Base-by-base conservation (phyloP, 352 stramenopile genomes). In the Pythium coloratum region DNA sequence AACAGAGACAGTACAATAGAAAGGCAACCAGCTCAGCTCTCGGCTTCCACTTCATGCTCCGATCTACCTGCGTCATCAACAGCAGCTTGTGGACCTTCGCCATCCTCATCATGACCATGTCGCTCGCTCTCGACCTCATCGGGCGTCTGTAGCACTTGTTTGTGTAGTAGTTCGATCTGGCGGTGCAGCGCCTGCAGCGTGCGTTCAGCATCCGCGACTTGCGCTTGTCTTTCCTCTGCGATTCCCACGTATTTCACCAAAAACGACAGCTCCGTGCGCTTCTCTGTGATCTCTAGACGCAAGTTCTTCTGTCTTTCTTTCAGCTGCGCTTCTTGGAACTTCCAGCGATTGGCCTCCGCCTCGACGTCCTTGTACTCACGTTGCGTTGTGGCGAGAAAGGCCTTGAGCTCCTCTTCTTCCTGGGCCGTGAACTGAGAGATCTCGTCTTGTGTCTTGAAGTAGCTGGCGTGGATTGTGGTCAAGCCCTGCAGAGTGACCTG, bases 281-380 rank as follows among this genome's bases (percentile, higher is more conserved):
- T 67, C 26, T 68, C 32, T 5, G 67, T 62, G 72, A 87, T 82
- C 33, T 86, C 71, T 3, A 51, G 42, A 20, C 78, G 75, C 26
- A 91, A 53, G 40, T 75, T 64, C 55, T 89, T 89, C 59, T 88
- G 80, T 6, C 62, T 66, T 50, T 88, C 76, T 28, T 76, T 80
- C 33, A 86, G 71, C 57, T 76, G 67, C 9, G 82, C 72, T 38
- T 90, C 82, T 14, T 62, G 30, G 60, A 82, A 71, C 60, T 82
- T 84, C 58, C 76, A 69, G 30, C 58, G 58, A 40, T 73, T 62
- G 1, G 78, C 67, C 7, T 59, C 69, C 12, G 55, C 53, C 49
- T 82, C 74, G 16, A 88, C 64, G 16, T 47, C 61, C 0, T 26
- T 12, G 8, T 77, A 64, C 18, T 74, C 44, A 6, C 69, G 54